phyloP scores from a whole-genome alignment of 2,329 filamentous ascomycete genomes.

The Trichoderma semiorbis region DNA sequence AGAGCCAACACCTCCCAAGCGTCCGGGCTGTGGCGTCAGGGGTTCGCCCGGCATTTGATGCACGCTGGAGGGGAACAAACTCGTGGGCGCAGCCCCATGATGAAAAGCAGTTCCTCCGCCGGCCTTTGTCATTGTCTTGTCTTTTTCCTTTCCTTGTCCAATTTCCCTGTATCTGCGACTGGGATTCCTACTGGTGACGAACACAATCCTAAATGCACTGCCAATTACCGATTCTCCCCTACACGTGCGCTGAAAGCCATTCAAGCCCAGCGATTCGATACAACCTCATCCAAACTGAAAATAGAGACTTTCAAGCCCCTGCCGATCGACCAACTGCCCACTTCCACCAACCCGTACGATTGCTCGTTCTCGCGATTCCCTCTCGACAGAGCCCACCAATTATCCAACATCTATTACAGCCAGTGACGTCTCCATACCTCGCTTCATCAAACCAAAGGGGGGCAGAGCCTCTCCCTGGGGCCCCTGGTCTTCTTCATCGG shows the following conservation, averaged over 20 bases:
- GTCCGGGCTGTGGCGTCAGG: conserved; percentile 7
- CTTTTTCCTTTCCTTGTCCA: not conserved
- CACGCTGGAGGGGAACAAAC: not conserved
- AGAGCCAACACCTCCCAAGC: not conserved
- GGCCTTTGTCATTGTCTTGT: not conserved
- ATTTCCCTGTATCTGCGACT: not conserved
- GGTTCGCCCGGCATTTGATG: not conserved
- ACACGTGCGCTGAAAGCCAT: not conserved
- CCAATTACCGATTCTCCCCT: not conserved
- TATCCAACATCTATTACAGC: not conserved
- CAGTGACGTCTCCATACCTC: conserved; percentile 15
- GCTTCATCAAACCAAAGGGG: conserved; percentile 17
- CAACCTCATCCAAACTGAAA: not conserved
- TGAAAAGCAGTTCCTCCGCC: not conserved
- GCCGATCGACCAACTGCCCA: not conserved
- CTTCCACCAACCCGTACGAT: not conserved
- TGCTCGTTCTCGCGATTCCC: not conserved
- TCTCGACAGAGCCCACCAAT: not conserved
- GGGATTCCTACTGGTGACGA: not conserved
- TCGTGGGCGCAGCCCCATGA: not conserved
- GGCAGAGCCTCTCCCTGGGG: conserved; percentile 14
- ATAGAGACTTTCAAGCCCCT: not conserved
- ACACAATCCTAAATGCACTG: not conserved
- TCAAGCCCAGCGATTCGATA: not conserved
- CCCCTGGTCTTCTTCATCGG: conserved; percentile 5